Conservation (phyloP, 2,329 filamentous ascomycete species). For the Colletotrichum theobromicola region DNA sequence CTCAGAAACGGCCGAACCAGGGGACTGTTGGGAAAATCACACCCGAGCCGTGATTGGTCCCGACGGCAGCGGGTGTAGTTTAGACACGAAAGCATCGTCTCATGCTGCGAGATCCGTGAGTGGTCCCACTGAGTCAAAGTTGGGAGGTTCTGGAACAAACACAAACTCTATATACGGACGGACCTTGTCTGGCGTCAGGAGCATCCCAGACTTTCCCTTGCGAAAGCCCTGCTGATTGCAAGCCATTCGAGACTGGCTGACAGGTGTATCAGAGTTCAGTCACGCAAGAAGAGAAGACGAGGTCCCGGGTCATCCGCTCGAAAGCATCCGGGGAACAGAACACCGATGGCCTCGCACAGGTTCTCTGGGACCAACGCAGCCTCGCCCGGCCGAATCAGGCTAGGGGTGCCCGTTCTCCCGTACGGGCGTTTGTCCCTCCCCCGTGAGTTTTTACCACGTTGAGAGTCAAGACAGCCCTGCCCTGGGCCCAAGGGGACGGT, state of each 20-base stretch:
- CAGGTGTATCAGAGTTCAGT: background rate
- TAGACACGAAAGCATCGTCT: background rate
- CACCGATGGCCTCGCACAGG: background rate
- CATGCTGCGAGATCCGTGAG: background rate
- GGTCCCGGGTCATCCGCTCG: background rate
- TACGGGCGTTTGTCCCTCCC: background rate
- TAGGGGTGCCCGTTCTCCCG: background rate
- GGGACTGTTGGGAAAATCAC: background rate
- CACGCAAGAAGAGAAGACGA: background rate
- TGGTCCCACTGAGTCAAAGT: slow-evolving; percentile 4
- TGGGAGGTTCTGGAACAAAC: slow-evolving; percentile 8
- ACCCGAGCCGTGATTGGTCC: background rate
- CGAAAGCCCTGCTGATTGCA: background rate
- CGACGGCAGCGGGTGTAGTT: background rate
- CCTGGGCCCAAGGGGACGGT: background rate
- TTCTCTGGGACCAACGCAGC: background rate
- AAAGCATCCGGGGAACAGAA: background rate
- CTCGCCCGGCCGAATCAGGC: background rate
- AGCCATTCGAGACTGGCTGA: background rate
- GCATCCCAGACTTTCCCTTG: background rate
- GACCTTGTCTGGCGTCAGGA: background rate
- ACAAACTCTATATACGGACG: slow-evolving; percentile 3
- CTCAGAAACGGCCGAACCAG: background rate
- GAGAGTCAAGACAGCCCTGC: background rate
- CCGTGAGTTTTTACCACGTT: background rate